Evolutionary conservation across 2,329 filamentous ascomycete species (phyloP).

Genomic region (Apiospora sp.): DNA sequence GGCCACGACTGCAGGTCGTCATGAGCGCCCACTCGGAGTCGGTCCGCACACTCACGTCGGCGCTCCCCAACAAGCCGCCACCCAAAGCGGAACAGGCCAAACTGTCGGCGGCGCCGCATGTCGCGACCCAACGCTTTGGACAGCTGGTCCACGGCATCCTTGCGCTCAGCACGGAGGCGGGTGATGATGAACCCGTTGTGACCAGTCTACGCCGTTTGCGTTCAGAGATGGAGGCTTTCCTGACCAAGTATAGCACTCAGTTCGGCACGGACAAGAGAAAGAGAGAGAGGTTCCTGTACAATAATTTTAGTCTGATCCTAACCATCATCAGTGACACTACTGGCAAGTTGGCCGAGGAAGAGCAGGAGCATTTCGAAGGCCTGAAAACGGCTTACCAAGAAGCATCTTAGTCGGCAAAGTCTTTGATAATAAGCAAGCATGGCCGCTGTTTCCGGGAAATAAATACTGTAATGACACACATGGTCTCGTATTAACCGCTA

Average conservation of each 20-base stretch:
- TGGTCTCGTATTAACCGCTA: background rate
- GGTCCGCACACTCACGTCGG: slow-evolving; percentile 69
- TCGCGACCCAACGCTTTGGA: slow-evolving; percentile 93
- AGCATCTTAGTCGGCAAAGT: slow-evolving; percentile 37
- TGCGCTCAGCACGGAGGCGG: slow-evolving; percentile 83
- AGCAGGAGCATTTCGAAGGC: slow-evolving; percentile 77
- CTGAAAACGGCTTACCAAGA: slow-evolving; percentile 68
- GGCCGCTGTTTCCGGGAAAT: background rate
- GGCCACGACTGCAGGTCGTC: slow-evolving; percentile 92
- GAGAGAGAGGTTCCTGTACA: slow-evolving; percentile 87
- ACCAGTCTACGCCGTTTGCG: slow-evolving; percentile 80
- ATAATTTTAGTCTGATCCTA: slow-evolving; percentile 94
- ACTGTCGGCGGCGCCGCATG: slow-evolving; percentile 84
- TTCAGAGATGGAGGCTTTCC: slow-evolving; percentile 82
- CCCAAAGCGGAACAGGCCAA: slow-evolving; percentile 62
- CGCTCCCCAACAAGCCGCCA: slow-evolving; percentile 55
- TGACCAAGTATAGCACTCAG: slow-evolving; percentile 77
- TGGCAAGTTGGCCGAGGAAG: slow-evolving; percentile 77
- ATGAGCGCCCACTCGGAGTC: slow-evolving; percentile 95
- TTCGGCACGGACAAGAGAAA: slow-evolving; percentile 81
- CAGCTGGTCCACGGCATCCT: slow-evolving; percentile 89
- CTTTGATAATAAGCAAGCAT: background rate
- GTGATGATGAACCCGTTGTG: slow-evolving; percentile 91
- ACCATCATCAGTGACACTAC: slow-evolving; percentile 86
- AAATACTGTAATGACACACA: background rate